Evolutionary conservation across 2,329 filamentous ascomycete species (phyloP), one percentile per base, ranked within the genome.

Genomic region (Aspergillus sp.): DNA sequence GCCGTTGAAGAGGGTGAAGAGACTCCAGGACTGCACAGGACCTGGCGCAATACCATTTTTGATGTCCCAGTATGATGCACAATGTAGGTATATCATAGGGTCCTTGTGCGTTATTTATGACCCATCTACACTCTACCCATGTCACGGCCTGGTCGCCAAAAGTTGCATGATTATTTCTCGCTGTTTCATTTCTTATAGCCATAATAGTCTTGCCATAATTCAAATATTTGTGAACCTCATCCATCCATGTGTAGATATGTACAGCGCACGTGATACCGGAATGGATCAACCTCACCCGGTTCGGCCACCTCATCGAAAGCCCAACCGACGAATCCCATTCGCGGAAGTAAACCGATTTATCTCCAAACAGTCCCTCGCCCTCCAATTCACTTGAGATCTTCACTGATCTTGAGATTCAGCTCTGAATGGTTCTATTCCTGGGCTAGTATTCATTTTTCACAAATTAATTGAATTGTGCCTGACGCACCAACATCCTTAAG

Each of bases 21-120:
- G 55, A 79, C 79, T 47, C 86, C 83, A 15, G 89, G 71, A 9
- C 24, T 71, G 48, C 64, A 64, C 15, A 55, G 58, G 26, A 76
- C 89, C 0, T 96, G 92, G 92, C 83, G 89, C 64, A 96, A 96
- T 72, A 86, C 86, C 45, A 87, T 96, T n/a, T 96, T 96, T 60
- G 81, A 86, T 64, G 69, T 82, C 58, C 61, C 64, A 15, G 43
- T 56, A 57, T 50, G 18, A 58, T n/a, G 34, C 34, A 36, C 34
- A 13, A n/a, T n/a, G 13, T n/a, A 41, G 41, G 42, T 54, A 39
- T 30, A 39, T 38, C 8, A 9, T 45, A 47, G 9, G 12, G 13
- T 44, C 24, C 1, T 12, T 20, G 24, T 22, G 17, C n/a, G 17
- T 42, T 42, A 42, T 42, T 15, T 1, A 30, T 30, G 17, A n/a